phyloP scores from a whole-genome alignment of 1,284 basidiomycete genomes.

The Puccinia novopanici region DNA sequence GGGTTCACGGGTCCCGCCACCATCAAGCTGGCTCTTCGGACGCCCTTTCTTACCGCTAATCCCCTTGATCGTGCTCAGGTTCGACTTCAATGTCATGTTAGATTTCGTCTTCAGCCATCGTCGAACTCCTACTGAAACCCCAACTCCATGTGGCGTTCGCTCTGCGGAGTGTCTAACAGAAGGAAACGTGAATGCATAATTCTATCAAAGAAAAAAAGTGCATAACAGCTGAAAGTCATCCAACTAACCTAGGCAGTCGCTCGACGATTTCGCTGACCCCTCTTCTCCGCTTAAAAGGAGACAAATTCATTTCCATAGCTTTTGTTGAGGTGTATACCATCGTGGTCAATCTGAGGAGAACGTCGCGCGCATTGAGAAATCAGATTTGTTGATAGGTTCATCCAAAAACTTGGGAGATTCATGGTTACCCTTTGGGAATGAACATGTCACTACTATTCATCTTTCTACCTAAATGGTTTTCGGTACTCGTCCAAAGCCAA shows the following conservation, averaged over 20 bases:
- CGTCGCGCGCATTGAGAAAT: background rate
- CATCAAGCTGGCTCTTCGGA: background rate
- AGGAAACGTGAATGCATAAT: background rate
- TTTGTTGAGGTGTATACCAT: conserved; percentile 33
- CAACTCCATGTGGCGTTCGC: conserved; percentile 46
- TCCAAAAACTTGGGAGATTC: background rate
- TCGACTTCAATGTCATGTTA: conserved; percentile 43
- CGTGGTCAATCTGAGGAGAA: conserved; percentile 1
- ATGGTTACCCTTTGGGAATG: conserved; percentile 72
- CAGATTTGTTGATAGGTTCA: background rate
- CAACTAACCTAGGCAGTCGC: conserved; percentile 35
- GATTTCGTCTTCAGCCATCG: conserved; percentile 50
- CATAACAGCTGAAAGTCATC: background rate
- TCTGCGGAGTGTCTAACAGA: conserved; percentile 41
- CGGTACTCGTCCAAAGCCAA: conserved; percentile 74
- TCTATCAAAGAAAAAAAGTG: background rate
- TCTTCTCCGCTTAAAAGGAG: conserved; percentile 48
- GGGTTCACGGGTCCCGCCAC: background rate
- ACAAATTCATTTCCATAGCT: conserved; percentile 36
- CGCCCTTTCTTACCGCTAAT: background rate
- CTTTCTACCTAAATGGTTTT: conserved; percentile 79
- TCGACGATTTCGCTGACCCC: conserved; percentile 42
- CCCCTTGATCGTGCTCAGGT: conserved; percentile 14
- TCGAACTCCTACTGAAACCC: conserved; percentile 47
- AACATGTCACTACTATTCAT: conserved; percentile 74